Base-by-base conservation (phyloP, 2,329 filamentous ascomycete genomes). In the Colletotrichum liriopes region DNA sequence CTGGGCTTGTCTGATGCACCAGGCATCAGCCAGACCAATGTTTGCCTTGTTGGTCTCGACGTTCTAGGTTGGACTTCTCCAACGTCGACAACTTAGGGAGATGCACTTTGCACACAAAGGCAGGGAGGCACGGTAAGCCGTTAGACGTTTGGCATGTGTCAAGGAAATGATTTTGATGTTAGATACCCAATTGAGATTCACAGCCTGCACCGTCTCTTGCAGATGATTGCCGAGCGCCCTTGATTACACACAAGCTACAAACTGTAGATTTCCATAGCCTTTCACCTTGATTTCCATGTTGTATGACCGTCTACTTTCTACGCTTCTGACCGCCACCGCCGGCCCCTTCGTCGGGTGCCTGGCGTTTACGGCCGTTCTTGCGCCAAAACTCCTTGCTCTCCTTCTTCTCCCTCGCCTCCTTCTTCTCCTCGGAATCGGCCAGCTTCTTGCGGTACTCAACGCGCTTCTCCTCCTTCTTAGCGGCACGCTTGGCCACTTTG, bases 341-440 rank as follows among this genome's bases (percentile, higher is more conserved):
- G 9, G 79, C 83, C 2, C 82, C 83, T 7, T 83, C 82, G 20
- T 86, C 85, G 2, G 78, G 82, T 1, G 83, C 82, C 67, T 82
- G 85, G 74, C 89, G 83, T 84, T 91, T 91, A 86, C 93, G 94
- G 12, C 96, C 96, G 84, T 99, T 97, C 78, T 91, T 92, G 77
- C 91, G 88, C 96, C 96, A 99, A 80, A 91, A 99, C 77, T 98
- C 95, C 81, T 97, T 93, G 80, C 91, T 93, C 86, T 99, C 96
- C 77, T 91, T 91, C 90, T 95, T 97, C 87, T 98, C 95, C 64
- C 95, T 87, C 73, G 92, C 94, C 70, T 89, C 89, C 84, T 94
- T 93, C 90, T 95, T 97, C 88, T 97, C 95, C 78, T 91, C 88
- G 78, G 92, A 91, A 79, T 94, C 94, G 9, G 90, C 93, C 51